Evolutionary conservation across 148 eudicot species (phyloP), one percentile per base, ranked within the genome.

Genomic region (Chenopodium berlandieri): DNA sequence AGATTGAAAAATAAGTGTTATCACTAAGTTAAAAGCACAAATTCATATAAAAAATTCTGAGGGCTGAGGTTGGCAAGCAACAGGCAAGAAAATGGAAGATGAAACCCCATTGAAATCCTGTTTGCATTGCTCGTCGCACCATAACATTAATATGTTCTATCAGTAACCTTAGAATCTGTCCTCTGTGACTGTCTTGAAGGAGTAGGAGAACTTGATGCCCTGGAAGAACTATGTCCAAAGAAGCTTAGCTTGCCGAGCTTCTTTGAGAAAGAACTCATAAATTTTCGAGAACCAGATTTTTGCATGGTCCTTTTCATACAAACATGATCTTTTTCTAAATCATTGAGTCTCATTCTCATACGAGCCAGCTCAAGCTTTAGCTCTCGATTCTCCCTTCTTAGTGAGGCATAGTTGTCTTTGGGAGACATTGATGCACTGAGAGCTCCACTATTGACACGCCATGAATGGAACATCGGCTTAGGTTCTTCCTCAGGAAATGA

Each of bases 351-450:
- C 97, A 94, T 96, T 74, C 99, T 80, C 83, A 96, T 81, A 50
- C 98, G 88, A 37, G 97, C 98, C 52, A 96, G 88, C 82, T 96
- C 99, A 20, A 94, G 97, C 85, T 96, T 96, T 77, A 96, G 89
- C 75, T 96, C 98, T 80, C 95, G 77, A 69, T 92, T 96, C 58
- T 96, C 99, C 68, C 98, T 85, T 65, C 99, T 88, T 66, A 94
- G 83, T 20, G 97, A 94, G 7, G 99, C 98, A 25, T 92, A 96
- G 81, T 92, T 96, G 82, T 96, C 99, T 71, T 91, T 84, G 8
- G 97, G 99, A 85, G 98, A 96, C 94, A 94, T 88, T 4, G 99
- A 91, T 74, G 99, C 98, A 87, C 98, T 94, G 17, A 91, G 89
- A 63, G 93, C 99, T 7, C 99, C 99, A 48, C 99, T 95, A 75